Evolutionary conservation across 805 yeast genomes (phyloP), one percentile per base, ranked within the genome.

Genomic region (Sugiyamaella boreocaroliniensis): DNA sequence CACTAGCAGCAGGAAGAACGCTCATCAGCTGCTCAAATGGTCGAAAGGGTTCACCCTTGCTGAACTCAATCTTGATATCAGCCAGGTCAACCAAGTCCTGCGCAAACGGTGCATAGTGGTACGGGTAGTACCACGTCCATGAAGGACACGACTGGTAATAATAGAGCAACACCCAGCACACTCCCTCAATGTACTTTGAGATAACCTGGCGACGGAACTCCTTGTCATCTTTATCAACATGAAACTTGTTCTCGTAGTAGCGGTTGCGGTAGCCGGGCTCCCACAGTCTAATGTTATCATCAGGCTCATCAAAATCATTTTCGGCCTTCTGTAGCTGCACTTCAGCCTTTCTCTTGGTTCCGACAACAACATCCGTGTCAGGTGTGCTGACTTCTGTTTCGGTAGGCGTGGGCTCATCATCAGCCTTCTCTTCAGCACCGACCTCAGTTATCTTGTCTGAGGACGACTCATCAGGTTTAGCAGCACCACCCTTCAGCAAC

Each of bases 121-220:
- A 92, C 0, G 98, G 99, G 63, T 85, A 93, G 68, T 81, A 93
- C 99, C 99, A 93, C 51, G 83, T 83, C 99, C 99, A 93, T 0
- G 98, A 92, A 0, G 96, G 96, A 71, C 98, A 92, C 1, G 97
- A 98, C 69, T 93, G 98, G 68, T 88, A 92, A 70, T 93, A 93
- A 68, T 93, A 93, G 50, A 88, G 70, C 58, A 93, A 74, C 1
- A 85, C 96, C 99, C 99, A 93, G n/a, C 96, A 82, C 3, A 93
- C 86, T 56, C 99, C 99, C 68, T 92, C 97, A 51, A 93, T 77
- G 64, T 93, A 93, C 47, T 82, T 78, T 51, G 74, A 72, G 0
- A 83, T 89, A 63, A 93, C 82, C 56, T 76, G 77, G 44, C 83
- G 76, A 18, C 79, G 72, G 16, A 72, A 69, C 1, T 76, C 74